phyloP scores from a whole-genome alignment of 1,139 yeast species.

The Sugiyamaella sp. region DNA sequence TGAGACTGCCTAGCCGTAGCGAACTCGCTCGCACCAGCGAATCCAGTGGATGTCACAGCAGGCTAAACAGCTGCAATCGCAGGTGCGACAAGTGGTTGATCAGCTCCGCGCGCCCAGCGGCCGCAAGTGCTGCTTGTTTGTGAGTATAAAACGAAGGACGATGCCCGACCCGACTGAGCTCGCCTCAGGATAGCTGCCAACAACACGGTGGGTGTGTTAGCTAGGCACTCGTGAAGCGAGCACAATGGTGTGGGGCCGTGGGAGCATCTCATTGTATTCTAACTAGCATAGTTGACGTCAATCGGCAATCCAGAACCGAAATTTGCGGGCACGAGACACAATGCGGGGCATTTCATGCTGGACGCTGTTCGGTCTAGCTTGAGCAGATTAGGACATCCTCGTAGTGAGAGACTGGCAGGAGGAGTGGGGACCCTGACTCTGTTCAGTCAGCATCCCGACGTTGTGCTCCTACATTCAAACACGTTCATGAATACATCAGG shows the following conservation, averaged over 20 bases:
- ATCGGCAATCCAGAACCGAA: slow-evolving; percentile 78
- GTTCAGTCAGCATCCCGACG: slow-evolving; percentile 37
- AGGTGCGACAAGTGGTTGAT: slow-evolving; percentile 18
- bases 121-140: slow-evolving; percentile 19
- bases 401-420: slow-evolving; percentile 20
- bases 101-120: slow-evolving; percentile 16
- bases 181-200: too few relatives aligned
- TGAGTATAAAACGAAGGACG: too few relatives aligned
- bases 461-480: slow-evolving; percentile 53
- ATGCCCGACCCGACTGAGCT: too few relatives aligned
- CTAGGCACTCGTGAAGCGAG: too few relatives aligned
- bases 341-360: slow-evolving; percentile 68
- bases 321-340: slow-evolving; percentile 69
- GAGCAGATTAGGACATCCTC: slow-evolving; percentile 23
- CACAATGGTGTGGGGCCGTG: too few relatives aligned
- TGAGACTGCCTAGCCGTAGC: too few relatives aligned
- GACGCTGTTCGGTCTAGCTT: slow-evolving; percentile 24
- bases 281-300: slow-evolving; percentile 45
- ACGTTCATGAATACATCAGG: slow-evolving; percentile 76
- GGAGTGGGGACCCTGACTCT: slow-evolving; percentile 27
- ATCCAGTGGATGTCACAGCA: slow-evolving; percentile 10
- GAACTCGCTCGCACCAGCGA: too few relatives aligned
- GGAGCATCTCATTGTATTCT: neutral
- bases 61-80: slow-evolving; percentile 19
- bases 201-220: too few relatives aligned